These are phyloP conservation scores for Garcia nutans DNA, from an alignment of 345 rosid genomes.

Conservation along the genomic window DNA sequence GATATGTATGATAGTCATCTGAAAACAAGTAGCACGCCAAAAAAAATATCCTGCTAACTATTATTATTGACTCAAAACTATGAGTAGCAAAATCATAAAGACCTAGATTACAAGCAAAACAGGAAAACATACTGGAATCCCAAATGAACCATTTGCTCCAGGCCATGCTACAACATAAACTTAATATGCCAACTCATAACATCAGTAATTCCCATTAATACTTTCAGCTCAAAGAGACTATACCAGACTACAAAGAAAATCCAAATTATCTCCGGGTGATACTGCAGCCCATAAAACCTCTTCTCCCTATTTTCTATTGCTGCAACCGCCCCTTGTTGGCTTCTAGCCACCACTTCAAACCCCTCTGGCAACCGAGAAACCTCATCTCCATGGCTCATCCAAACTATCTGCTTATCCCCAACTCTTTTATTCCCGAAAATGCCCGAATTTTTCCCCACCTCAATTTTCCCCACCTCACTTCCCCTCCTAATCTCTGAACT, in stretches of 20 bases:
- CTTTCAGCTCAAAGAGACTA: neutral
- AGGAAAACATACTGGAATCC: too few species aligned
- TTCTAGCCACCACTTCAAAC: slow-evolving; percentile 70
- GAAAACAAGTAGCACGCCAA: neutral
- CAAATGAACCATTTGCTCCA: neutral
- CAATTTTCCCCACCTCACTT: slow-evolving; percentile 84
- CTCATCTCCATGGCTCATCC: slow-evolving; percentile 99
- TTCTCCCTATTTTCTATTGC: slow-evolving; percentile 58
- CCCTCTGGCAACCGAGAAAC: slow-evolving; percentile 66
- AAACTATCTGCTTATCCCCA: slow-evolving; percentile 76
- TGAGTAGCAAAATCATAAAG: too few species aligned
- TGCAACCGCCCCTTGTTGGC: slow-evolving; percentile 79
- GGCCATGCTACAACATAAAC: neutral
- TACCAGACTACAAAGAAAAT: neutral
- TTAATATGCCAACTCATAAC: neutral
- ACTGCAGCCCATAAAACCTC: slow-evolving; percentile 87
- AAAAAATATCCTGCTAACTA: too few species aligned
- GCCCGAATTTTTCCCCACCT: slow-evolving; percentile 48
- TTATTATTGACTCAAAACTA: neutral
- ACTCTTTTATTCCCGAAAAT: slow-evolving; percentile 58
- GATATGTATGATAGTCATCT: neutral
- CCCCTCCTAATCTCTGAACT: slow-evolving; percentile 83
- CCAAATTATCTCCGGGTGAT: slow-evolving; percentile 81
- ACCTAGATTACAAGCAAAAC: neutral
- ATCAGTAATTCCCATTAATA: neutral